Percentiles rank a stretch among this genome's conserved stretches.
These are phyloP conservation scores for Phytopythium kandeliae DNA, from an alignment of 352 stramenopile species.

Conservation along the genomic window DNA sequence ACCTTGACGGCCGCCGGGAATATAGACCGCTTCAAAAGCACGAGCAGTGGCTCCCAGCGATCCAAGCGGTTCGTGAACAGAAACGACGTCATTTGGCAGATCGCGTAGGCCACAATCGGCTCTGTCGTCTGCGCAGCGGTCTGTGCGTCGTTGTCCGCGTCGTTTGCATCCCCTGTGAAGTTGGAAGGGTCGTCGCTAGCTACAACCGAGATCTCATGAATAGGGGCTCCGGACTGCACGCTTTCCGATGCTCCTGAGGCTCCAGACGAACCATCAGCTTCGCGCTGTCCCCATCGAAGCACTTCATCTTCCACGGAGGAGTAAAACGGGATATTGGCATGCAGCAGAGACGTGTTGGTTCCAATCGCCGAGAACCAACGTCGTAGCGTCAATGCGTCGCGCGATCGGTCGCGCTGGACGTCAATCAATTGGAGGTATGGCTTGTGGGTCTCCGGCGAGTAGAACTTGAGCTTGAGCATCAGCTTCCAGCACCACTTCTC, in stretches of 20 bases:
- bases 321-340: slow-evolving; percentile 42
- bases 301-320: slow-evolving; percentile 36
- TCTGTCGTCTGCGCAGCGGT: slow-evolving; percentile 60
- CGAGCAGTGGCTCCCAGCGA: slow-evolving; percentile 74
- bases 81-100: slow-evolving; percentile 80
- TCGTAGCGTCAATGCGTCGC: slow-evolving; percentile 65
- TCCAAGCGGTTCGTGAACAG: slow-evolving; percentile 71
- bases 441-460: slow-evolving; percentile 60
- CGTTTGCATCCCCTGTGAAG: no score
- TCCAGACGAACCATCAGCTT: background rate
- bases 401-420: slow-evolving; percentile 63
- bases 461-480: slow-evolving; percentile 81
- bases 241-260: background rate
- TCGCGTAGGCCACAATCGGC: slow-evolving; percentile 79
- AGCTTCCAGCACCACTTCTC: slow-evolving; percentile 82
- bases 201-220: slow-evolving; percentile 9
- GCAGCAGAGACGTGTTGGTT: slow-evolving; percentile 3
- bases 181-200: no score
- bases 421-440: slow-evolving; percentile 68
- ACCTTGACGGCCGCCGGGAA: slow-evolving; percentile 65
- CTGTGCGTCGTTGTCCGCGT: background rate
- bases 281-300: background rate
- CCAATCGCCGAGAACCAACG: slow-evolving; percentile 60
- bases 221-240: slow-evolving; percentile 1
- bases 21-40: slow-evolving; percentile 59